Base-by-base conservation (phyloP, 2,329 filamentous ascomycete genomes). In the Lachnellula arida region DNA sequence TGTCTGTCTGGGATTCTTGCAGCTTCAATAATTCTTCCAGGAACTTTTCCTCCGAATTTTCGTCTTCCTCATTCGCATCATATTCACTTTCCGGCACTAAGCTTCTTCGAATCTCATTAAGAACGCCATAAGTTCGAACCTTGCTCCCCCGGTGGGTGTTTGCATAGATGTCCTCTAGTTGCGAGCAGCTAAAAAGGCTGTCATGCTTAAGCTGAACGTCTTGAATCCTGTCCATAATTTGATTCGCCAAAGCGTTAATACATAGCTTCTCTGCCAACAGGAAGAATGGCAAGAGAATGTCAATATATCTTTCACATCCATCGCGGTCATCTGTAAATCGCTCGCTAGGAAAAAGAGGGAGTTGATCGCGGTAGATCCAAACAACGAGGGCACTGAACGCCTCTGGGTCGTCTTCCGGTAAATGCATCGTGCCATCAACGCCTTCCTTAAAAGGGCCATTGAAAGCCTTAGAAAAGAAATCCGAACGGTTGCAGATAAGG, bases 381-480 rank as follows among this genome's bases (percentile, higher is more conserved):
- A 34, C 35, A 19, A 56, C 49, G 19, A 56, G 34, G 6, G 42
- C 17, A 42, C 47, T 43, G 28, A 56, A 53, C 4, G 22, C 34
- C 23, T 32, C 17, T 7, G 54, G 22, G n/a, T 43, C 34, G n/a
- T 56, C 42, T 1, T 56, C 34, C 7, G 42, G 49, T 7, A 53
- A 42, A 12, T 43, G 19, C 23, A 49, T 49, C 5, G 14, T 37
- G 23, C 44, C 35, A 2, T 42, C 43, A 4, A 28, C 8, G 8
- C 37, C 28, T 28, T 56, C 54, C 19, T 35, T 39, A 15, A 53
- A 53, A 12, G 28, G n/a, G 14, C 54, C 32, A 28, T 42, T 42
- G 14, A 56, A 53, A 23, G 32, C 46, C 32, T 46, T 53, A n/a
- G 23, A 32, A 25, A 57, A 57, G 46, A 44, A 50, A 28, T 6